phyloP scores from a whole-genome alignment of 768 basidiomycete species.

The Lactifluus subvellereus region DNA sequence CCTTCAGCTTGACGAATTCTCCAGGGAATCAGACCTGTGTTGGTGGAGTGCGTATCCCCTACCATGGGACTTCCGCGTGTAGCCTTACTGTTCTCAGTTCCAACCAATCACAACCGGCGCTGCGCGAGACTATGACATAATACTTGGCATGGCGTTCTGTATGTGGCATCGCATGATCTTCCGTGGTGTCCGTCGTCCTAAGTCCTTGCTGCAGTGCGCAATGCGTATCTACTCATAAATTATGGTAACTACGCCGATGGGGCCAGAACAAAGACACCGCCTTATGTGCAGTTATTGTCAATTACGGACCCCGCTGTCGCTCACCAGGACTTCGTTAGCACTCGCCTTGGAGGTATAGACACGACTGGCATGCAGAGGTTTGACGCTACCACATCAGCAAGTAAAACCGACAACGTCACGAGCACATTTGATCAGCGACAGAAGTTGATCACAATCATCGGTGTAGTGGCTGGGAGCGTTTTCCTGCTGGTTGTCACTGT shows the following conservation, averaged over 20 bases:
- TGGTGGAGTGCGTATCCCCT: conserved; percentile 39
- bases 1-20: conserved; percentile 24
- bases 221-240: conserved; percentile 57
- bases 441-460: not conserved
- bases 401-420: not conserved
- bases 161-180: conserved; percentile 27
- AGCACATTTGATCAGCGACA: not conserved
- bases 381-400: not conserved
- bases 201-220: conserved; percentile 44
- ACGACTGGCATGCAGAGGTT: conserved; percentile 11
- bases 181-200: not conserved
- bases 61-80: not conserved
- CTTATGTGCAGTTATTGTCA: conserved; percentile 60
- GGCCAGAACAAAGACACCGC: conserved; percentile 34
- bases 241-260: conserved; percentile 56
- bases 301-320: conserved; percentile 43
- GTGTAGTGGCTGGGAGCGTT: not conserved
- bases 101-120: conserved; percentile 55
- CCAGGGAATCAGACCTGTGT: conserved; percentile 32
- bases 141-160: conserved; percentile 73
- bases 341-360: conserved; percentile 27
- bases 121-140: conserved; percentile 51
- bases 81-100: conserved; percentile 41
- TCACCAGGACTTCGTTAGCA: conserved; percentile 33
- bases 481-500: not conserved